Conservation (phyloP, 1,284 basidiomycete species). For the Rhodotorula sp. region DNA sequence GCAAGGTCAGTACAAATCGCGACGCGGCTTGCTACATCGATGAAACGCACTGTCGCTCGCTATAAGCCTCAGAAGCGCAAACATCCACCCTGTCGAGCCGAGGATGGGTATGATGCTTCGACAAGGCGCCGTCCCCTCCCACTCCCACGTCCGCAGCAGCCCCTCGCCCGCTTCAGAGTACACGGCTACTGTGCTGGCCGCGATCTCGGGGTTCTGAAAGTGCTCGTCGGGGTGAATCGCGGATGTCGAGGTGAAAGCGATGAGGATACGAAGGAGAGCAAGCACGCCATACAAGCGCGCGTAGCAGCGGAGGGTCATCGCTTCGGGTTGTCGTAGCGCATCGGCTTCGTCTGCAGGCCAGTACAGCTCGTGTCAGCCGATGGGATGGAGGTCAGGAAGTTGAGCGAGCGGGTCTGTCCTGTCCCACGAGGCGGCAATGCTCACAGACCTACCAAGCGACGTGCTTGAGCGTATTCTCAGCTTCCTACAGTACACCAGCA, state of each 20-base stretch:
- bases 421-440: background rate
- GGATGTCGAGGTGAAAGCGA: conserved; percentile 44
- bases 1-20: background rate
- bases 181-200: conserved; percentile 35
- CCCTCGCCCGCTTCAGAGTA: conserved; percentile 11
- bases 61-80: conserved; percentile 20
- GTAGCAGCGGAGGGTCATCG: background rate
- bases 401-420: background rate
- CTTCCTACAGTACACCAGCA: background rate
- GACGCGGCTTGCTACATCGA: background rate
- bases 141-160: conserved; percentile 42
- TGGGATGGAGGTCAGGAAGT: background rate
- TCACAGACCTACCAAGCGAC: background rate
- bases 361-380: too few relatives aligned
- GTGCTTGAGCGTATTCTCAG: background rate
- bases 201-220: conserved; percentile 49
- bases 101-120: conserved; percentile 43
- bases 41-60: background rate
- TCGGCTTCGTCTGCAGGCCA: too few relatives aligned
- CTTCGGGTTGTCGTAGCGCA: too few relatives aligned
- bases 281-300: conserved; percentile 38
- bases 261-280: conserved; percentile 41
- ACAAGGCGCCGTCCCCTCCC: conserved; percentile 32
- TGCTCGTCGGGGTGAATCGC: conserved; percentile 50
- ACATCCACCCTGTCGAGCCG: conserved; percentile 29